Base-by-base conservation (phyloP, 1,284 basidiomycete species). In the Ustanciosporium gigantosporum region DNA sequence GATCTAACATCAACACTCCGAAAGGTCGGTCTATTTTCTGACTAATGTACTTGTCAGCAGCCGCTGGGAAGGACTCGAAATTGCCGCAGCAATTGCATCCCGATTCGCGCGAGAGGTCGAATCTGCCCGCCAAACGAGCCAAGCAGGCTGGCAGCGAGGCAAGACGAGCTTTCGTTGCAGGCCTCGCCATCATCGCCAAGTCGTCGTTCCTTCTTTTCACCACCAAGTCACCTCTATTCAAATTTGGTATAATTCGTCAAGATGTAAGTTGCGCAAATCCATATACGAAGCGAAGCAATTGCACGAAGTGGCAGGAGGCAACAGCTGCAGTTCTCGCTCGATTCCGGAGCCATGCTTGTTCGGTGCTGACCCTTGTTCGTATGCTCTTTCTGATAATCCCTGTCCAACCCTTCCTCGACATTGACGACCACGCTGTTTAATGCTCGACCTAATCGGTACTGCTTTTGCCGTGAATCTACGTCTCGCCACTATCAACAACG, bases 181-280 rank as follows among this genome's bases (percentile, higher is more conserved):
- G 53, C 39, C 46, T 45, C 46, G 25, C 50, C 34, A 60, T 46
- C 42, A 7, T 23, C 15, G 19, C 20, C 36, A 4, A 37, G 40
- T n/a, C 40, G 25, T 39, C 39, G 46, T 41, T 42, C 57, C 34
- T 55, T 20, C 32, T 44, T n/a, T n/a, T n/a, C 14, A 50, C 58
- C 37, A 61, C 58, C 58, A 61, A 61, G 58, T 61, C 58, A 49
- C 44, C 46, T n/a, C n/a, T n/a, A n/a, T n/a, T n/a, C n/a, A n/a
- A n/a, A n/a, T n/a, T n/a, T n/a, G n/a, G n/a, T n/a, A n/a, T 62
- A 56, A 37, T 52, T 36, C 52, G 59, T 62, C 59, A 62, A 57
- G 59, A 62, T 62, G 59, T 62, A 62, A 62, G 59, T n/a, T n/a
- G n/a, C n/a, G n/a, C n/a, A n/a, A n/a, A n/a, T n/a, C n/a, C n/a